A percentile compares a stretch with the other conserved stretches of the same genome.
Evolutionary conservation across 108 stramenopile genomes (phyloP).

Genomic region (Skeletonema grethae): DNA sequence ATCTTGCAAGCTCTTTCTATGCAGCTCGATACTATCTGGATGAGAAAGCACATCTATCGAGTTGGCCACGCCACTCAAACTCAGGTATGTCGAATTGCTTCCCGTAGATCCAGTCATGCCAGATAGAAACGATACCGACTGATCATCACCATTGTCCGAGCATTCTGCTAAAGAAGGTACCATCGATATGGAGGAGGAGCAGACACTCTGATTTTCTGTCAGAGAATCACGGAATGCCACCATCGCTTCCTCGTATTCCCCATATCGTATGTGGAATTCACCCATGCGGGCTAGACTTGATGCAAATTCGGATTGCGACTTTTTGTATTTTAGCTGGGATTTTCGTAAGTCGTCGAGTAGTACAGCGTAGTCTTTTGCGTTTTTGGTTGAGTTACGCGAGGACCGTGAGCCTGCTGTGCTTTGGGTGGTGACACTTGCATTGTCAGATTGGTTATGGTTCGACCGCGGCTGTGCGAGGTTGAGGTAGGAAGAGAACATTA

Average conservation of each 20-base stretch:
- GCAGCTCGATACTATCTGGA: slow-evolving; percentile 19
- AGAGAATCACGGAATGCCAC: slow-evolving; percentile 76
- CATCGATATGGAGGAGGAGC: slow-evolving; percentile 22
- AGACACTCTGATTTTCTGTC: slow-evolving; percentile 72
- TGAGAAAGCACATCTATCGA: slow-evolving; percentile 11
- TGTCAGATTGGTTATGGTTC: background rate
- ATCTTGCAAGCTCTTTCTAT: slow-evolving; percentile 62
- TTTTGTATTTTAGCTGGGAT: slow-evolving; percentile 41
- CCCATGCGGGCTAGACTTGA: slow-evolving; percentile 65
- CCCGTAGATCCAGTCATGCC: slow-evolving; percentile 26
- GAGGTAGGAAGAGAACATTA: slow-evolving; percentile 13
- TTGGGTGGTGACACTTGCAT: slow-evolving; percentile 25
- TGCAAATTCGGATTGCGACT: slow-evolving; percentile 56
- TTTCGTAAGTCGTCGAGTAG: slow-evolving; percentile 51
- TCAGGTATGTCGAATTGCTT: background rate
- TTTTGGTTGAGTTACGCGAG: slow-evolving; percentile 15
- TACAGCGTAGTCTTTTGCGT: slow-evolving; percentile 63
- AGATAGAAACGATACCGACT: slow-evolving; percentile 15
- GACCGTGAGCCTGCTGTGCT: slow-evolving; percentile 21
- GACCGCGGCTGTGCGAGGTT: slow-evolving; percentile 3
- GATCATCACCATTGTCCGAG: slow-evolving; percentile 22
- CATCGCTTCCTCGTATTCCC: slow-evolving; percentile 82
- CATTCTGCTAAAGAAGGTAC: slow-evolving; percentile 24
- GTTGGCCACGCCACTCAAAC: slow-evolving; percentile 6
- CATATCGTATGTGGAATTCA: slow-evolving; percentile 75